A percentile compares a stretch with the other conserved stretches of the same genome.
These are phyloP conservation scores for Pleurotus pulmonarius DNA, from an alignment of 768 basidiomycete species.

Conservation along the genomic window DNA sequence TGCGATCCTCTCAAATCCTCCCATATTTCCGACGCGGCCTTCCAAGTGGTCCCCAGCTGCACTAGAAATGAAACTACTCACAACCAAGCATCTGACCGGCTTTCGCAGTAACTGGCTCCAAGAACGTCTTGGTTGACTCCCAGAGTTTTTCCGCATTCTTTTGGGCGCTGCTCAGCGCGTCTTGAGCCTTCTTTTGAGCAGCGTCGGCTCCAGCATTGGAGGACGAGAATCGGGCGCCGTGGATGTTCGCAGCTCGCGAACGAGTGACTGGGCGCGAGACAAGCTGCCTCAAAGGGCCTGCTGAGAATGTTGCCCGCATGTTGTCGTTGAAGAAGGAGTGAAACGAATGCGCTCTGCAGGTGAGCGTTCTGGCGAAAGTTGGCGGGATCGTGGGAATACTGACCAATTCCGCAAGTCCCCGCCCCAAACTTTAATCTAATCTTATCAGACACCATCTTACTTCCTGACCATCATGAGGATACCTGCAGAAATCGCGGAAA, in stretches of 20 bases:
- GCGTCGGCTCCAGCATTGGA: conserved; percentile 37
- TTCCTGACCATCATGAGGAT: too few species aligned
- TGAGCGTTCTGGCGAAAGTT: neutral
- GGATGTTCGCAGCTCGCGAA: neutral
- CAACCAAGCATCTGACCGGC: conserved; percentile 53
- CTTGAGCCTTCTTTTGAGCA: conserved; percentile 69
- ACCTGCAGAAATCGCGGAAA: too few species aligned
- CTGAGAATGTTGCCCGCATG: conserved; percentile 4
- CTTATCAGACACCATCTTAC: neutral
- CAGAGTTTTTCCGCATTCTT: conserved; percentile 52
- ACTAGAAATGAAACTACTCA: conserved; percentile 16
- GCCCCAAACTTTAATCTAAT: neutral
- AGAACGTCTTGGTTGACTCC: conserved; percentile 42
- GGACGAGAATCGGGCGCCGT: conserved; percentile 35
- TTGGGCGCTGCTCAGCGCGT: conserved; percentile 56
- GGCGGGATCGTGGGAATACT: neutral
- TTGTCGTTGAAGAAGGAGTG: neutral
- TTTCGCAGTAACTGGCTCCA: conserved; percentile 47
- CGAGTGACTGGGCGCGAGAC: conserved; percentile 4
- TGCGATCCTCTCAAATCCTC: too few species aligned
- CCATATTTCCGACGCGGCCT: too few species aligned
- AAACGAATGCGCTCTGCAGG: neutral
- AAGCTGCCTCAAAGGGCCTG: neutral
- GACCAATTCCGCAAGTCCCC: neutral
- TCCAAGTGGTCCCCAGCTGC: too few species aligned